Percentiles rank a stretch among this genome's conserved stretches.
Conservation (phyloP, 805 yeast genomes). For the Cyberlindnera euphorbiiphila region DNA sequence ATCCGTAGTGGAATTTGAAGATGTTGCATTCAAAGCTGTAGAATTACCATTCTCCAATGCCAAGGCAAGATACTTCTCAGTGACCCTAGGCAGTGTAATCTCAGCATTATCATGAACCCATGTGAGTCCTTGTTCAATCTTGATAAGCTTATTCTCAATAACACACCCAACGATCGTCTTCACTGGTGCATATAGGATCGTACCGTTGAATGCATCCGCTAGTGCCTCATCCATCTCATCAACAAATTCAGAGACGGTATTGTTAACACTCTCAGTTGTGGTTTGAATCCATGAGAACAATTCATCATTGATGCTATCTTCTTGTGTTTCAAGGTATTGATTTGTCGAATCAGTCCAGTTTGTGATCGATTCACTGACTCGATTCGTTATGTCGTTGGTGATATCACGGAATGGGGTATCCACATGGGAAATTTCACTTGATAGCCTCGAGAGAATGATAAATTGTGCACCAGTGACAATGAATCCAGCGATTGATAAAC, state of each 20-base stretch:
- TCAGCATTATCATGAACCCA: conserved; percentile 72
- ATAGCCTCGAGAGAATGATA: conserved; percentile 36
- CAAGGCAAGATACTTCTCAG: conserved; percentile 29
- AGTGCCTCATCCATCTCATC: conserved; percentile 56
- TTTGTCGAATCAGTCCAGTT: conserved; percentile 60
- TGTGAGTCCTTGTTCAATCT: conserved; percentile 64
- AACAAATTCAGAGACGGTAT: conserved; percentile 56
- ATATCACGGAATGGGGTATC: conserved; percentile 18
- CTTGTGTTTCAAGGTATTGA: conserved; percentile 43
- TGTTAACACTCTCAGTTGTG: conserved; percentile 55
- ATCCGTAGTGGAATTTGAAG: not conserved
- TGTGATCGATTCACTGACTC: conserved; percentile 32
- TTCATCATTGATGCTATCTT: conserved; percentile 53
- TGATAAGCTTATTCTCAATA: conserved; percentile 65
- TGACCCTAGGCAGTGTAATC: conserved; percentile 52
- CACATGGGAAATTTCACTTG: conserved; percentile 13
- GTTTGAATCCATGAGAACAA: conserved; percentile 62
- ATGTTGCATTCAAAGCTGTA: no score
- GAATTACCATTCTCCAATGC: conserved; percentile 17
- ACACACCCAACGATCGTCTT: conserved; percentile 73
- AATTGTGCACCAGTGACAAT: conserved; percentile 52
- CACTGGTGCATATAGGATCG: conserved; percentile 62
- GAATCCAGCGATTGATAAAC: conserved; percentile 56
- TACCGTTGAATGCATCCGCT: conserved; percentile 57
- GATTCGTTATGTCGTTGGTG: conserved; percentile 10